phyloP scores from a whole-genome alignment of 1,284 basidiomycete species.

The Heterobasidion parviporum region DNA sequence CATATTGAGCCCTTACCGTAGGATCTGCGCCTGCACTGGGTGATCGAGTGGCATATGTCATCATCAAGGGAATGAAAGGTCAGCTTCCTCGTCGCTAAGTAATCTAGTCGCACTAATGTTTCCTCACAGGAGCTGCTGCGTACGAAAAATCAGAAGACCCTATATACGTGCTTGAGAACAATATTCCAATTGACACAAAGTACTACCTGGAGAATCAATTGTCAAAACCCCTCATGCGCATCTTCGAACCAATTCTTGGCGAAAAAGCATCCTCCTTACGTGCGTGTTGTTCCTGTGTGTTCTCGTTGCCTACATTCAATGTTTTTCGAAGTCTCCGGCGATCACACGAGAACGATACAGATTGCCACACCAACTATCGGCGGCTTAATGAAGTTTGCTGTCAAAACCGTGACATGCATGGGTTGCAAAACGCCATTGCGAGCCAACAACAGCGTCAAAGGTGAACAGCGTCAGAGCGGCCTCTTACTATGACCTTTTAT shows the following conservation, averaged over 20 bases:
- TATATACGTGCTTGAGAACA: constrained; percentile 92
- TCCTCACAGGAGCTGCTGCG: constrained; percentile 74
- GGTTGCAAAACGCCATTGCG: constrained; percentile 87
- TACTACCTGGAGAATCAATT: constrained; percentile 97
- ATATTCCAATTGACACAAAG: constrained; percentile 92
- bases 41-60: constrained; percentile 96
- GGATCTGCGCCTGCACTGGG: constrained; percentile 89
- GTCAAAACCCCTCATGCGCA: constrained; percentile 90
- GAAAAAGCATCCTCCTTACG: constrained; percentile 80
- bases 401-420: constrained; percentile 88
- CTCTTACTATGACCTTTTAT: constrained; percentile 2
- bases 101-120: background rate
- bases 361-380: constrained; percentile 93
- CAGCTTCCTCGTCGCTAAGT: constrained; percentile 2
- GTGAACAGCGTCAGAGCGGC: constrained; percentile 28
- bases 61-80: constrained; percentile 93
- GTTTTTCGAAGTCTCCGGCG: constrained; percentile 70
- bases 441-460: constrained; percentile 59
- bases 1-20: constrained; percentile 14
- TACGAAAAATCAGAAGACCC: constrained; percentile 98
- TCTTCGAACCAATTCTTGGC: constrained; percentile 95
- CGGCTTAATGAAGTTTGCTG: constrained; percentile 95
- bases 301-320: constrained; percentile 2
- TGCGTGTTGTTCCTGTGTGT: constrained; percentile 30
- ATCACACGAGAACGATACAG: constrained; percentile 88